Evolutionary conservation across 805 yeast species (phyloP), one percentile per base, ranked within the genome.

Genomic region (Metschnikowia lochheadii): DNA sequence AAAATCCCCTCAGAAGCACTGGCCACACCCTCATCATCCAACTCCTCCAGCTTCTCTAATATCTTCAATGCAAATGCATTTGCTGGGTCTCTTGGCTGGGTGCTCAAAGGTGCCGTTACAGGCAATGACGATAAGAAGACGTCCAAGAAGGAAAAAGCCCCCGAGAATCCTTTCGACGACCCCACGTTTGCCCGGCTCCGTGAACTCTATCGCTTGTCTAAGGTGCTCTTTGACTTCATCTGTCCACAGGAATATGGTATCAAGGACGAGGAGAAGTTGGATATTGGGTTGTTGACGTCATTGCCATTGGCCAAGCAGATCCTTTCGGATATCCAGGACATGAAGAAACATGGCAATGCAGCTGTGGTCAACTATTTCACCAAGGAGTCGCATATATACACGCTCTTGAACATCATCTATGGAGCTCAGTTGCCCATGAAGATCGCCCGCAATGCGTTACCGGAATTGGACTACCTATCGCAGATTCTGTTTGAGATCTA

Each of bases 161-260:
- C 48, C 15, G 64, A 61, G 3, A 73, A 71, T 54, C 76, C 75
- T 17, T 91, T 91, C 67, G 96, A 89, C 63, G 86, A 86, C 55
- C 83, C 89, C 1, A 84, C 85, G 48, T 91, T 80, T 66, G 85
- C 86, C 32, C 79, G 89, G 55, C 76, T 94, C 51, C 77, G 98
- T 57, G 99, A 94, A 65, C 77, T 94, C 47, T 94, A 91, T 65
- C 77, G 92, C 55, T 76, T 94, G 49, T 88, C 97, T 0, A 95
- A 94, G 66, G 96, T 94, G 6, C 71, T 94, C 55, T 94, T 94
- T 72, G 99, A 94, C 69, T 94, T 92, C 63, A 90, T 94, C 44
- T 94, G 98, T 69, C 99, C 99, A 8, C 98, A 94, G 67, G 99
- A 94, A 65, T 94, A 94, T 65, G 99, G 99, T 56, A 94, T 94